These are phyloP conservation scores for Eimeria falciformis DNA, from an alignment of 169 alveolate genomes.

Conservation along the genomic window DNA sequence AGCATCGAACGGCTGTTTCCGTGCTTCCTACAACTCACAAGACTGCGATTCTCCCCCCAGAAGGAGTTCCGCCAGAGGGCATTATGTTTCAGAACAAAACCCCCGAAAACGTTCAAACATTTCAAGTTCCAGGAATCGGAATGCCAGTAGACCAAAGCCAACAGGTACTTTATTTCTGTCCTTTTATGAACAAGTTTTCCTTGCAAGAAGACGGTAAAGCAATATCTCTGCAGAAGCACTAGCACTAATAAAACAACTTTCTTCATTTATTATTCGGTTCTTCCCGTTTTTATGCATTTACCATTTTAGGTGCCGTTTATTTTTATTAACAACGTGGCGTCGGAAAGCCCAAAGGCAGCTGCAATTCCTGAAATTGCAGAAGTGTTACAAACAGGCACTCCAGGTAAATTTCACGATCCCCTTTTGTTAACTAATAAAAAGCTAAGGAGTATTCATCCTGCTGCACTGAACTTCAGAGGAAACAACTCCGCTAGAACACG, in stretches of 20 bases:
- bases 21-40: constrained; percentile 17
- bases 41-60: constrained; percentile 5
- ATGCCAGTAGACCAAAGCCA: constrained; percentile 46
- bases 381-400: neutral
- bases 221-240: too few relatives aligned
- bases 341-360: constrained; percentile 25
- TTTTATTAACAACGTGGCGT: constrained; percentile 60
- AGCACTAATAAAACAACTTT: neutral
- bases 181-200: neutral
- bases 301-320: constrained; percentile 52
- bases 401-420: neutral
- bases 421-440: neutral
- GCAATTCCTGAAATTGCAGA: constrained; percentile 12
- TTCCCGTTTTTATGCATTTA: neutral
- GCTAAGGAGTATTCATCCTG: neutral
- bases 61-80: constrained; percentile 57
- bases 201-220: too few relatives aligned
- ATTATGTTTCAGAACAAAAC: constrained; percentile 45
- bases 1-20: neutral
- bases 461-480: too few relatives aligned
- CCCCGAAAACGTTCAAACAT: constrained; percentile 51
- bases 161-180: neutral
- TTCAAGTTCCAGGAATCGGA: constrained; percentile 70
- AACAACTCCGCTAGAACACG: neutral
- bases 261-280: neutral